Conservation (phyloP, 129 eudicot species). For the Deinandra increscens region DNA sequence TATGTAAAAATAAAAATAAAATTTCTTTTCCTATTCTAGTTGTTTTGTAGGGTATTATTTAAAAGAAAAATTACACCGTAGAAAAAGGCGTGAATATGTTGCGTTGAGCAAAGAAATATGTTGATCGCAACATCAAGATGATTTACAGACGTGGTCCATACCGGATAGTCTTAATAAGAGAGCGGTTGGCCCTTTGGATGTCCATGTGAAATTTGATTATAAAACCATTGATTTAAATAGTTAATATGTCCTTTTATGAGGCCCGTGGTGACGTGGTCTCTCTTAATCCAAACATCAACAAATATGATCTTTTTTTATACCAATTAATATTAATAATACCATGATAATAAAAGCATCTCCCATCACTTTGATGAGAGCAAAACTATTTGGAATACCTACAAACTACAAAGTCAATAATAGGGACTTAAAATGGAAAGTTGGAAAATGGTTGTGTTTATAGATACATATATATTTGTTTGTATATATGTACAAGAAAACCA, state of each 20-base stretch:
- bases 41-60: no score
- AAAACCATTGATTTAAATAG: no score
- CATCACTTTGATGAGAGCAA: neutral
- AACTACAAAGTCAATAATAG: constrained; percentile 26
- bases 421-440: constrained; percentile 30
- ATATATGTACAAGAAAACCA: constrained; percentile 35
- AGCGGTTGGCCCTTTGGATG: no score
- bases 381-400: constrained; percentile 17
- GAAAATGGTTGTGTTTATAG: constrained; percentile 29
- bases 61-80: no score
- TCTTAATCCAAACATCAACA: constrained; percentile 3
- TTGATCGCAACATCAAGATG: no score
- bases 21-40: no score
- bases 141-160: no score
- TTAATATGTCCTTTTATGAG: neutral
- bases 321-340: constrained; percentile 3
- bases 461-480: constrained; percentile 28
- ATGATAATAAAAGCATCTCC: constrained; percentile 10
- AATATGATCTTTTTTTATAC: neutral
- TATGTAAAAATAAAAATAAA: no score
- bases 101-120: no score
- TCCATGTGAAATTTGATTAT: no score
- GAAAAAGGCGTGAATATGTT: no score
- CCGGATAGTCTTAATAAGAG: no score
- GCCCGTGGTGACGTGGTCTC: neutral